Conservation (phyloP, 2,329 filamentous ascomycete species). For the Hortaea sp. region DNA sequence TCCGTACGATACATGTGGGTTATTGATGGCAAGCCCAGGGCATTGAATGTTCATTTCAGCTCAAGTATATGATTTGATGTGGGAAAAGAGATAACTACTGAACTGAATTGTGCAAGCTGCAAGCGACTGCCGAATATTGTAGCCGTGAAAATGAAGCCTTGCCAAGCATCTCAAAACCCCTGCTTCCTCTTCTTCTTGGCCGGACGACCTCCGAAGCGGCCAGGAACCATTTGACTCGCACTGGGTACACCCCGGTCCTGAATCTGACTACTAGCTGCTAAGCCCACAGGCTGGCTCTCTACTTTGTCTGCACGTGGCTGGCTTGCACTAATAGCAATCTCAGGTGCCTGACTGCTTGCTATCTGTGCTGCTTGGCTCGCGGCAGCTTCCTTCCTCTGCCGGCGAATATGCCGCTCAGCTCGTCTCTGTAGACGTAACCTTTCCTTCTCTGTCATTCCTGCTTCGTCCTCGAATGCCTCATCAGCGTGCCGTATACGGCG, state of each 20-base stretch:
- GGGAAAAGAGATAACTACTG: too few species aligned
- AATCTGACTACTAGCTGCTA: slow-evolving; percentile 15
- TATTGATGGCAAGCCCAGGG: too few species aligned
- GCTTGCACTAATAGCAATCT: slow-evolving; percentile 19
- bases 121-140: too few species aligned
- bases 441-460: slow-evolving; percentile 25
- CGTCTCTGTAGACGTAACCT: slow-evolving; percentile 27
- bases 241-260: slow-evolving; percentile 8
- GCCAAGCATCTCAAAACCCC: slow-evolving; percentile 20
- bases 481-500: slow-evolving; percentile 15
- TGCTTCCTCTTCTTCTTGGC: slow-evolving; percentile 35
- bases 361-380: slow-evolving; percentile 15
- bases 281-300: slow-evolving; percentile 3
- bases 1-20: too few species aligned
- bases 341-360: slow-evolving; percentile 21
- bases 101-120: too few species aligned
- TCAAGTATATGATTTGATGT: too few species aligned
- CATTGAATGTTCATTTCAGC: too few species aligned
- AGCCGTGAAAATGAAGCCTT: too few species aligned
- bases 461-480: slow-evolving; percentile 25
- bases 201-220: slow-evolving; percentile 24
- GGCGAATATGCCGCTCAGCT: slow-evolving; percentile 30
- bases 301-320: slow-evolving; percentile 9
- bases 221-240: slow-evolving; percentile 25
- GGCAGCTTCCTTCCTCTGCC: slow-evolving; percentile 30